phyloP scores from a whole-genome alignment of 164 flowering plant species.

The Malania oleifera region DNA sequence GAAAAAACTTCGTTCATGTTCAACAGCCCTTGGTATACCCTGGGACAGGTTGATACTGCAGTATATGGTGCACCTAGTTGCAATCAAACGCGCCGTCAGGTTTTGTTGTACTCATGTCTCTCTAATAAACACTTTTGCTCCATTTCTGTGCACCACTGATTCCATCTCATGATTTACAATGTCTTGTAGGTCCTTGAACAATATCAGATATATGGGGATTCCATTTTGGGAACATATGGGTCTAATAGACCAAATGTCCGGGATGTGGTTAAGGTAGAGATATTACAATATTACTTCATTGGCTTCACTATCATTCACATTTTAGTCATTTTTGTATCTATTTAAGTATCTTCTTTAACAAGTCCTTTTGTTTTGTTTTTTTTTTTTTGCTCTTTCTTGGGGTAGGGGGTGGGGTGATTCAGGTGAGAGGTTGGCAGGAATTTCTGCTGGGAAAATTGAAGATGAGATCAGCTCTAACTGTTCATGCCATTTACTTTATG shows the following conservation, averaged over 20 bases:
- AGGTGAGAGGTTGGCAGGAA: too few relatives aligned
- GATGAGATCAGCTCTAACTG: too few relatives aligned
- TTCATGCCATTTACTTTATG: too few relatives aligned
- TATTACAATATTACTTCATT: not conserved
- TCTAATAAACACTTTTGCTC: constrained; percentile 4
- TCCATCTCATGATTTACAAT: not conserved
- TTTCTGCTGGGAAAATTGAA: too few relatives aligned
- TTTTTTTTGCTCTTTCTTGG: too few relatives aligned
- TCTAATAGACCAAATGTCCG: constrained; percentile 63
- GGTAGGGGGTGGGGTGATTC: too few relatives aligned
- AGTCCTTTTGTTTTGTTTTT: not conserved
- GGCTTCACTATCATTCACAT: not conserved
- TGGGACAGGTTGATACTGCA: constrained; percentile 71
- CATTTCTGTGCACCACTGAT: not conserved
- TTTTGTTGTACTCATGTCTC: constrained; percentile 22
- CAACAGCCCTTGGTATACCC: constrained; percentile 73
- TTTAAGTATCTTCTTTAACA: not conserved
- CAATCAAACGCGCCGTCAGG: constrained; percentile 82
- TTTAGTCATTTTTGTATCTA: not conserved
- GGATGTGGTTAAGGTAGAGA: constrained; percentile 64
- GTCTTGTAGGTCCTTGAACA: constrained; percentile 61
- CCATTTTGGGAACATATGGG: constrained; percentile 60
- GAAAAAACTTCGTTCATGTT: constrained; percentile 2
- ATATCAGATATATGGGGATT: constrained; percentile 77
- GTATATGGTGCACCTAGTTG: constrained; percentile 63